phyloP scores from a whole-genome alignment of 352 stramenopile genomes.

The Plasmopara muralis region DNA sequence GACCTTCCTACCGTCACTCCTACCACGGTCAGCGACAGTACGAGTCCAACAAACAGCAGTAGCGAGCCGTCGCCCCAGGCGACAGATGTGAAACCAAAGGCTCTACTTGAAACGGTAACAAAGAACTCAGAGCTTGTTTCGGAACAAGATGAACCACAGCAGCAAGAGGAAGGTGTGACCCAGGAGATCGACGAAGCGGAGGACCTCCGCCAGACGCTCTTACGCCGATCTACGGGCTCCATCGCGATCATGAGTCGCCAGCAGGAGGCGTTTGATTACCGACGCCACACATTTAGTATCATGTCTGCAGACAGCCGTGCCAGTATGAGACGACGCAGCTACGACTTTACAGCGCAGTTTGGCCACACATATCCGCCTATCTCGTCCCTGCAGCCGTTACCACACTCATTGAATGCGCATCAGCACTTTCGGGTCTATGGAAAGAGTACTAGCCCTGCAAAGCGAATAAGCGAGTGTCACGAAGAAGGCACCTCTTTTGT shows the following conservation, averaged over 20 bases:
- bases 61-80: constrained; percentile 26
- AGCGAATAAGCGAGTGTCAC: constrained; percentile 23
- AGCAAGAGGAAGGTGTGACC: constrained; percentile 6
- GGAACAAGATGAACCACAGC: constrained; percentile 10
- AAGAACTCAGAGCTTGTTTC: constrained; percentile 9
- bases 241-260: constrained; percentile 35
- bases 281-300: constrained; percentile 36
- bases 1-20: constrained; percentile 3
- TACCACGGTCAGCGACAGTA: constrained; percentile 2
- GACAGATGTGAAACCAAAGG: constrained; percentile 11
- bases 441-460: constrained; percentile 18
- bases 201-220: constrained; percentile 19
- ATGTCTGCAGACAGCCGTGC: constrained; percentile 39
- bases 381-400: constrained; percentile 8
- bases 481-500: constrained; percentile 37
- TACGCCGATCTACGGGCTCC: constrained; percentile 28
- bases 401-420: constrained; percentile 27
- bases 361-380: constrained; percentile 24
- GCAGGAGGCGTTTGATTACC: constrained; percentile 32
- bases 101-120: background rate
- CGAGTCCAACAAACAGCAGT: constrained; percentile 27
- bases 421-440: constrained; percentile 48
- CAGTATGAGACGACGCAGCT: constrained; percentile 38
- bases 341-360: constrained; percentile 32
- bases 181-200: constrained; percentile 16